Evolutionary conservation across 83 land plant genomes (phyloP).

Genomic region (Diphasiastrum complanatum): DNA sequence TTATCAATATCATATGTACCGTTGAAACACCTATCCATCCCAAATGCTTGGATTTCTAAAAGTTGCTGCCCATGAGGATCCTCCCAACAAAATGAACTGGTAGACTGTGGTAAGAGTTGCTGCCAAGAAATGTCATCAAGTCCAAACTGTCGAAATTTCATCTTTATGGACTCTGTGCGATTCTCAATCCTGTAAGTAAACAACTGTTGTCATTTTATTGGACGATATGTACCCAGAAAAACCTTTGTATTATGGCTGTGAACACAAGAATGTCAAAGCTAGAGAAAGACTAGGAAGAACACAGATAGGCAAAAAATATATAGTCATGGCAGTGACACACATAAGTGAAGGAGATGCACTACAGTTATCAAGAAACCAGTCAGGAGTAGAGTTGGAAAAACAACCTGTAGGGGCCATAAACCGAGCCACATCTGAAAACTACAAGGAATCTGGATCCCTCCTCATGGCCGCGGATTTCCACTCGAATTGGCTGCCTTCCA

Average conservation of each 20-base stretch:
- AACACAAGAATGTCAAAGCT: too few relatives aligned
- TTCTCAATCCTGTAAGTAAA: constrained; percentile 91
- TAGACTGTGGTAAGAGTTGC: constrained; percentile 52
- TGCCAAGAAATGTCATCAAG: constrained; percentile 63
- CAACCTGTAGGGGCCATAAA: constrained; percentile 80
- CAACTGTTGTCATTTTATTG: too few relatives aligned
- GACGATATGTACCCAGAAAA: too few relatives aligned
- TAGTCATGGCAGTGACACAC: neutral
- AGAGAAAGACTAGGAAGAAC: neutral
- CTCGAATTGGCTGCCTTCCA: constrained; percentile 46
- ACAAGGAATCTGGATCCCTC: constrained; percentile 90
- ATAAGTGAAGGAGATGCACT: too few relatives aligned
- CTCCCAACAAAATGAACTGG: constrained; percentile 68
- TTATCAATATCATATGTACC: constrained; percentile 42
- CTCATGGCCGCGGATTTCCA: constrained; percentile 85
- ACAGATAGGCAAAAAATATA: neutral
- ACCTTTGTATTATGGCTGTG: neutral
- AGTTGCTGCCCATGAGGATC: constrained; percentile 64
- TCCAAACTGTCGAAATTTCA: constrained; percentile 63
- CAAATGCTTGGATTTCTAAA: constrained; percentile 44
- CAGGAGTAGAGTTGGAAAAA: constrained; percentile 1
- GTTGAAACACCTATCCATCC: constrained; percentile 9
- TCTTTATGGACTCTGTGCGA: constrained; percentile 34
- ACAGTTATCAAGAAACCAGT: neutral
- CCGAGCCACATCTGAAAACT: constrained; percentile 67